A percentile compares a stretch with the other conserved stretches of the same genome.
These are phyloP conservation scores for Candida sonorensis DNA, from an alignment of 805 yeast genomes.

Conservation along the genomic window DNA sequence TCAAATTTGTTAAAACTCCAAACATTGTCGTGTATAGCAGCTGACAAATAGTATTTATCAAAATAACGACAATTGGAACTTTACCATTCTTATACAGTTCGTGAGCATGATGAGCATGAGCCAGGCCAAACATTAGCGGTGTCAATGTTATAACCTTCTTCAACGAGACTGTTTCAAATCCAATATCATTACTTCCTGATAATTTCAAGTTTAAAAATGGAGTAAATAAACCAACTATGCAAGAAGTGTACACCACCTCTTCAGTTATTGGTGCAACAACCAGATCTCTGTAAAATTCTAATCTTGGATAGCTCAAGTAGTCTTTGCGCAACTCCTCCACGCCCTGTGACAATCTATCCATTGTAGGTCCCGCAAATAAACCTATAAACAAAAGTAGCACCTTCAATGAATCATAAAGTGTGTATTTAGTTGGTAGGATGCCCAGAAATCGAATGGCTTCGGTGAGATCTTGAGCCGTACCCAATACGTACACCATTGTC, in stretches of 20 bases:
- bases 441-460: constrained; percentile 13
- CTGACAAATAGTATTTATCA: constrained; percentile 42
- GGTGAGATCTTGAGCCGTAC: constrained; percentile 6
- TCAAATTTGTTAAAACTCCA: constrained; percentile 57
- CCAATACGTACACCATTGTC: constrained; percentile 15
- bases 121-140: constrained; percentile 67
- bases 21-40: constrained; percentile 59
- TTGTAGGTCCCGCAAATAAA: constrained; percentile 44
- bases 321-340: constrained; percentile 3
- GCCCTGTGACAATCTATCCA: constrained; percentile 27
- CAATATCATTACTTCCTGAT: too few relatives aligned
- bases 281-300: constrained; percentile 47
- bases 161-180: background rate
- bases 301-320: background rate
- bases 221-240: constrained; percentile 27
- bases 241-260: constrained; percentile 61
- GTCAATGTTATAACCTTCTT: constrained; percentile 31
- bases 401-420: constrained; percentile 13
- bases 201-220: constrained; percentile 20
- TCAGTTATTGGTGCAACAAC: constrained; percentile 74
- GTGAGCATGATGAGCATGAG: constrained; percentile 72
- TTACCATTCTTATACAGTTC: constrained; percentile 31
- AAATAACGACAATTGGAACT: constrained; percentile 25
- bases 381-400: constrained; percentile 28
- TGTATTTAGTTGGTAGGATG: constrained; percentile 2